Conservation (phyloP, 768 basidiomycete species). For the Mycena indigotica region DNA sequence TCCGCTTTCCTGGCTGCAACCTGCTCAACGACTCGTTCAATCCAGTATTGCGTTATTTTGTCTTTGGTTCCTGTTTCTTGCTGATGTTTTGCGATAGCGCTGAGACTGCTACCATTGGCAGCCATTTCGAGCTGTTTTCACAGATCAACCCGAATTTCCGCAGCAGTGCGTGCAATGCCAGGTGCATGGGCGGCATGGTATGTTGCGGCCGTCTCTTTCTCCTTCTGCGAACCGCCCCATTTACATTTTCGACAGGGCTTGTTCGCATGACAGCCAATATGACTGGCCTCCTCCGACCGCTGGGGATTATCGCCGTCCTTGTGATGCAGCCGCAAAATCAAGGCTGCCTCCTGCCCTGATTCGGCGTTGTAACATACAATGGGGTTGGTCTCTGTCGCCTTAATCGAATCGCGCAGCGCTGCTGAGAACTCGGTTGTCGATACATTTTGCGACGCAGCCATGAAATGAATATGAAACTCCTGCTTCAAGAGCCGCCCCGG, state of each 20-base stretch:
- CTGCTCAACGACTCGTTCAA: conserved; percentile 29
- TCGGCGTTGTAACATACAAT: conserved; percentile 16
- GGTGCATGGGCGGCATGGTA: conserved; percentile 29
- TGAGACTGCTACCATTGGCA: conserved; percentile 21
- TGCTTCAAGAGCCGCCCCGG: conserved; percentile 33
- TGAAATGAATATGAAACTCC: conserved; percentile 32
- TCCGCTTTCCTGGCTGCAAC: conserved; percentile 10
- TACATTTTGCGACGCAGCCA: conserved; percentile 32
- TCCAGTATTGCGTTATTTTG: conserved; percentile 33
- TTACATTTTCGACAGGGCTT: conserved; percentile 35
- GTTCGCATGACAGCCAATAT: conserved; percentile 40
- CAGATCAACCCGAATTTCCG: conserved; percentile 11
- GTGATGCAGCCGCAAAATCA: conserved; percentile 16
- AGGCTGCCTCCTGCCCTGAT: conserved; percentile 8
- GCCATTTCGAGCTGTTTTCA: conserved; percentile 26
- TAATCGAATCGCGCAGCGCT: conserved; percentile 27
- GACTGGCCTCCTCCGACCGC: conserved; percentile 35
- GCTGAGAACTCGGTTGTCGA: conserved; percentile 25
- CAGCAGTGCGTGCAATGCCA: conserved; percentile 12
- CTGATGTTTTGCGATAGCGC: conserved; percentile 23
- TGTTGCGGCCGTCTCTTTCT: conserved; percentile 31
- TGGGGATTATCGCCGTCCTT: conserved; percentile 36
- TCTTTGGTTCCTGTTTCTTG: conserved; percentile 37
- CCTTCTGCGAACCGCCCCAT: conserved; percentile 30
- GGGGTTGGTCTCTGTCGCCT: conserved; percentile 8